These are phyloP conservation scores for Sphaerulina musiva DNA, from an alignment of 2,329 filamentous ascomycete species.

Conservation along the genomic window DNA sequence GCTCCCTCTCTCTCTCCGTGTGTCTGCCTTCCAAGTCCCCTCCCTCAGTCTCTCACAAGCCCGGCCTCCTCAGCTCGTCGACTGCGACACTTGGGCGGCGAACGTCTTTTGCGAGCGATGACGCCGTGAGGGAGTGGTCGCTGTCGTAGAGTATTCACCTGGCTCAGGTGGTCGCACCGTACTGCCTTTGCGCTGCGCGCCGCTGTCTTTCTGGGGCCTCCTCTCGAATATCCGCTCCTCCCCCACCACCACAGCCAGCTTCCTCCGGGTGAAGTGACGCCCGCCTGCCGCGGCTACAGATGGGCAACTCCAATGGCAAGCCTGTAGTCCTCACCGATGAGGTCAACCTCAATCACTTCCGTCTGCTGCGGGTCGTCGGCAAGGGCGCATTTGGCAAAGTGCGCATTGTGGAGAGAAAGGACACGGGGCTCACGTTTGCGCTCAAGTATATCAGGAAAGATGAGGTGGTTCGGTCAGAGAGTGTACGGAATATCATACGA, in stretches of 20 bases:
- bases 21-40: too few relatives aligned
- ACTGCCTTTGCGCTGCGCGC: not conserved
- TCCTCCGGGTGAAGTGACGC: not conserved
- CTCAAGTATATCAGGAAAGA: conserved; percentile 98
- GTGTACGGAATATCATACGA: conserved; percentile 94
- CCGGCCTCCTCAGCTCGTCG: not conserved
- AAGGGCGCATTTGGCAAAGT: conserved; percentile 99
- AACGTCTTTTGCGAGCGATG: conserved; percentile 8
- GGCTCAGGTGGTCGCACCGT: not conserved
- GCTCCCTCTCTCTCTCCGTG: too few relatives aligned
- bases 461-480: conserved; percentile 97
- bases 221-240: not conserved
- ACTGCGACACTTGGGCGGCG: not conserved
- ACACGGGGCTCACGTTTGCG: conserved; percentile 87
- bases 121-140: not conserved
- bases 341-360: conserved; percentile 97
- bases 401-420: conserved; percentile 95
- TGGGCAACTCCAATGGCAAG: conserved; percentile 96
- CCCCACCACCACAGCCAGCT: not conserved
- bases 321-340: conserved; percentile 87
- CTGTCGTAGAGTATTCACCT: not conserved
- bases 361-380: conserved; percentile 86
- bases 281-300: conserved; percentile 36
- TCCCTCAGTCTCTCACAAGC: too few relatives aligned
- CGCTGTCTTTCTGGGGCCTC: not conserved